Base-by-base conservation (phyloP, 2,329 filamentous ascomycete genomes). In the Epichloe uncinata region DNA sequence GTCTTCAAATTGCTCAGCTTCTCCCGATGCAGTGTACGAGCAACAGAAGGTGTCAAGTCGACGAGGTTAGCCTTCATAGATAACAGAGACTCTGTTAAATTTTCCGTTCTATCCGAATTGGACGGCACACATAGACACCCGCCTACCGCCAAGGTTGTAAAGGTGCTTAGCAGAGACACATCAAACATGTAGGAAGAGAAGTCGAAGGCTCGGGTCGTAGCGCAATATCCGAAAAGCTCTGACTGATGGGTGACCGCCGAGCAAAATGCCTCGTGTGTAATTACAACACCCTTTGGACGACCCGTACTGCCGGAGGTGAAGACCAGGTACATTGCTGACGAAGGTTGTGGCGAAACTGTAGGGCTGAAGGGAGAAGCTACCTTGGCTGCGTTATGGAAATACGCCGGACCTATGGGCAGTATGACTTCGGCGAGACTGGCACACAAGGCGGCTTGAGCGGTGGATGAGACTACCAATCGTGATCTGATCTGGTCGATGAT, bases 401-500 rank as follows among this genome's bases (percentile, higher is more conserved):
- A 20, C 20, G 20, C 20, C 20, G 20, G 20, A 20, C 20, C 42
- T 2, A 44, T 20, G n/a, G 42, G 5, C 2, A 44, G 5, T n/a
- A 44, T 18, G 2, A 11, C 2, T 7, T 16, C 26, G 3, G 15
- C 16, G 9, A 35, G 30, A 7, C 16, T 44, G n/a, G 9, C 16
- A 2, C 42, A 18, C 42, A 35, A 13, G 4, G 42, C n/a, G n/a
- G n/a, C n/a, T 3, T 44, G n/a, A 9, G 6, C 8, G 16, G 2
- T 5, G 9, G 42, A 44, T 4, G 30, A 44, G 9, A 44, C 16
- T 8, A 44, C 11, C n/a, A 44, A 7, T 5, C n/a, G n/a, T 7
- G 42, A 16, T 35, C 42, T 16, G 3, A 30, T 44, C 51, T 73
- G 69, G 47, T 72, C 65, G 4, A 72, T 63, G 34, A 74, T 73